Evolutionary conservation across 371 early-diverging fungal genomes (phyloP), one percentile per base, ranked within the genome.

Genomic region (Haplosporangium sp.): DNA sequence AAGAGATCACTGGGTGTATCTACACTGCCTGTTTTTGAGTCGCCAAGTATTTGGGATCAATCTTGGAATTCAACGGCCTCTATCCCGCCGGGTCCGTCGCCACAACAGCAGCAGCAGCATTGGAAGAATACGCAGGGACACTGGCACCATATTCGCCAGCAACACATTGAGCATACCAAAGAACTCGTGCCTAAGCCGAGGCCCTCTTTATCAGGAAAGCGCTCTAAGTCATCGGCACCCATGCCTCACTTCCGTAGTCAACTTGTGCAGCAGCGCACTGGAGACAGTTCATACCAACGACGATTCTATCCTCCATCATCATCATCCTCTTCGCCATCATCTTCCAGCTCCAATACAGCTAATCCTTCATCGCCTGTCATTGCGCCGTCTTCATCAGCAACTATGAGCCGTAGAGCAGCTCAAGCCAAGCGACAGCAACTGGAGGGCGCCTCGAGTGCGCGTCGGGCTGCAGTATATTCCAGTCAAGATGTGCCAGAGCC

Each of bases 191-290:
- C 59, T 9, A 59, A 23, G 20, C 14, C 64, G 9, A 37, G 10
- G 12, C 37, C 64, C 14, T 38, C 63, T 0, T 54, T 21, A 8
- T 55, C 63, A 7, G 21, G 42, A n/a, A n/a, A n/a, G n/a, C n/a
- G n/a, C 37, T 53, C 46, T 14, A 36, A 23, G 10, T 46, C 47
- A 21, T 55, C 63, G 1, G 43, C 62, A 12, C 67, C 67, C 8
- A 66, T 66, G 73, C 73, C 73, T 58, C 73, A 67, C 36, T 73
- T 73, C 45, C 73, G 73, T 16, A 21, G 45, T 10, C 73, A 71
- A 23, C 20, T 56, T n/a, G 45, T 67, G 13, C 73, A 61, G 52
- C 66, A 51, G 50, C 63, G 52, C 14, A 42, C 60, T 38, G 54
- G 61, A 11, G 57, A 65, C 53, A 56, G 45, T 14, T 51, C 62